Base-by-base conservation (phyloP, 495 filamentous ascomycete species). In the Rostrohypoxylon terebratum region DNA sequence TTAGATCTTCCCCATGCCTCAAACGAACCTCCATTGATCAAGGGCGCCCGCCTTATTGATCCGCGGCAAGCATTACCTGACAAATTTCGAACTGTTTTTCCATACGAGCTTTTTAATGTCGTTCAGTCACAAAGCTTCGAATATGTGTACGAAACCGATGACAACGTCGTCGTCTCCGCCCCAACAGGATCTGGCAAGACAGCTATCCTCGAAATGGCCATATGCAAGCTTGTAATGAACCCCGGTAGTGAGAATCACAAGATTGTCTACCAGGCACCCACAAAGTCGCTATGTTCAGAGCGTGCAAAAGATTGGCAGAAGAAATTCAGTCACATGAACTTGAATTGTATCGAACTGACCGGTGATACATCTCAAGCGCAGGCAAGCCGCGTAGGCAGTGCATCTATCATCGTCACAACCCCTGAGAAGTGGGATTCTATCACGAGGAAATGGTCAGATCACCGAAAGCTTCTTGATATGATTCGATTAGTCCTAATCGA, bases 391-490 rank as follows among this genome's bases (percentile, higher is more conserved):
- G 92, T 97, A 11, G 91, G 94, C 59, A 89, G 83, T 72, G 95
- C 94, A 38, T 91, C 90, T 58, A 94, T 99, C 63, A 97, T 99
- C 65, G 90, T 99, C 55, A 98, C 96, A 0, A 99, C 96, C 0
- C 96, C 96, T 0, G 96, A 99, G 79, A 99, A 99, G 78, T 99
- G 96, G 96, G 96, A 99, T 79, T 97, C 93, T 66, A 92, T 99
- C 79, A 99, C 96, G 1, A 87, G 96, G 33, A 96, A 94, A 79
- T 99, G 96, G 96, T 90, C 92, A 73, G 96, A 98, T 73, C 93
- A 98, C 75, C 85, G 85, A 54, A 92, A 86, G 71, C 82, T 99
- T 21, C 89, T 98, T 81, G 88, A 93, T 69, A 82, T 98, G 69
- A 90, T 99, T 25, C 93, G 93, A 73, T 81, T 99, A 0, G 97